Evolutionary conservation across 768 basidiomycete species (phyloP), one percentile per base, ranked within the genome.

Genomic region (Lactarius quietus): DNA sequence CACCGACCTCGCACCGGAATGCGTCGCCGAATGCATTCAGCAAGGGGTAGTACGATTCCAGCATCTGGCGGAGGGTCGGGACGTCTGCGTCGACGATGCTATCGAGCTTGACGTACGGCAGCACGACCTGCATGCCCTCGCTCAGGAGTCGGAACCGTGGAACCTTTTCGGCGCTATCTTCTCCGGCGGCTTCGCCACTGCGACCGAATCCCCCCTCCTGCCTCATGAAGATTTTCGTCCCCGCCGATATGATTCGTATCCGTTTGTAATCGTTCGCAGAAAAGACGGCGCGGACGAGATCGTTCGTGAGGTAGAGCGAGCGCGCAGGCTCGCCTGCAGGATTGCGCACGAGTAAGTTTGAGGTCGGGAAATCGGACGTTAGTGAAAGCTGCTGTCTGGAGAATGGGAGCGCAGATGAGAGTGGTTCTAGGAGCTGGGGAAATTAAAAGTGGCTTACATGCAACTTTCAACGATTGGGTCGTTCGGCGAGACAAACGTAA

Each of bases 141-240:
- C 86, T 85, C 23, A 96, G 83, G 31, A 96, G 81, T 23, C 92
- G 83, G 75, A 90, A 93, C 68, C 86, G 77, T 26, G 86, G 76
- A 28, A 31, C 45, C 52, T 72, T 74, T 23, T 60, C 68, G 5
- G 17, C 31, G 0, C 35, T 17, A 3, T 38, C 56, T 31, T 62
- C 62, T 17, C 10, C 39, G 18, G 41, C 39, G 18, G 41, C 48
- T 1, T n/a, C 58, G 18, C n/a, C 53, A 12, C 38, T 17, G 23
- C 52, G 59, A 20, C 69, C 69, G 53, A 68, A 69, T 10, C 71
- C 85, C 2, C 84, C 85, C 65, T 96, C 95, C 74, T 98, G 95
- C 72, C 93, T 91, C 7, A 86, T 84, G 75, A 98, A 90, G 15
- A 94, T 87, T 75, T 97, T 96, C 45, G 95, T 94, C 23, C 97